Conservation (phyloP, 768 basidiomycete species). For the Myochromella boudieri region DNA sequence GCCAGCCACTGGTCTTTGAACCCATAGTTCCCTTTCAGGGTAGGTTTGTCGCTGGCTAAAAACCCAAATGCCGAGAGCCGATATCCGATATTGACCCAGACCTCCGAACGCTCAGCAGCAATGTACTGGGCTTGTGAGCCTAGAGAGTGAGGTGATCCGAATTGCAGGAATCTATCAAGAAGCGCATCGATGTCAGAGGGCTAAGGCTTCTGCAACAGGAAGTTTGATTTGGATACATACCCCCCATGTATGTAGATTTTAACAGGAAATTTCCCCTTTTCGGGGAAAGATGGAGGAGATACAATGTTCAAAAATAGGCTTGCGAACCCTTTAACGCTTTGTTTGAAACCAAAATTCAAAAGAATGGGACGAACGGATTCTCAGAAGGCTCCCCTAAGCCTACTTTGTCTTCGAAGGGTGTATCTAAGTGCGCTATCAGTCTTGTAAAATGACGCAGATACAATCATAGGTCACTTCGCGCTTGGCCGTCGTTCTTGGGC, state of each 20-base stretch:
- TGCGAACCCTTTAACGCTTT: not conserved
- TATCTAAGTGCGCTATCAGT: conserved; percentile 30
- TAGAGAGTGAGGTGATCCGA: conserved; percentile 70
- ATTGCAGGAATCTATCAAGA: conserved; percentile 64
- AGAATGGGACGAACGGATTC: conserved; percentile 49
- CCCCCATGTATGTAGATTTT: conserved; percentile 80
- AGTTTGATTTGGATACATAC: too few species aligned
- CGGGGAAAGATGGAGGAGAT: conserved; percentile 51
- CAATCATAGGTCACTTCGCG: conserved; percentile 36
- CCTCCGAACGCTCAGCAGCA: conserved; percentile 60
- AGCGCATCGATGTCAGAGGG: too few species aligned
- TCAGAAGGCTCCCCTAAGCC: conserved; percentile 70
- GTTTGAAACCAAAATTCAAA: not conserved
- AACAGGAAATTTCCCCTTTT: conserved; percentile 52
- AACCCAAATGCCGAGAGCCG: conserved; percentile 78
- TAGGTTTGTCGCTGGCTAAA: conserved; percentile 62
- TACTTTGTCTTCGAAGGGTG: conserved; percentile 55
- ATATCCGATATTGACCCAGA: conserved; percentile 79
- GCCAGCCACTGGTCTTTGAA: conserved; percentile 86
- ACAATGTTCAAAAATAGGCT: conserved; percentile 50
- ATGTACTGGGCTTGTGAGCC: conserved; percentile 65
- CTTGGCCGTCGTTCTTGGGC: conserved; percentile 65
- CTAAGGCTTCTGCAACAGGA: too few species aligned
- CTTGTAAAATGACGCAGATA: not conserved
- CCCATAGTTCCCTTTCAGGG: conserved; percentile 71